These are phyloP conservation scores for Pseudocercospora pini-densiflorae DNA, from an alignment of 2,329 filamentous ascomycete genomes.

Conservation along the genomic window DNA sequence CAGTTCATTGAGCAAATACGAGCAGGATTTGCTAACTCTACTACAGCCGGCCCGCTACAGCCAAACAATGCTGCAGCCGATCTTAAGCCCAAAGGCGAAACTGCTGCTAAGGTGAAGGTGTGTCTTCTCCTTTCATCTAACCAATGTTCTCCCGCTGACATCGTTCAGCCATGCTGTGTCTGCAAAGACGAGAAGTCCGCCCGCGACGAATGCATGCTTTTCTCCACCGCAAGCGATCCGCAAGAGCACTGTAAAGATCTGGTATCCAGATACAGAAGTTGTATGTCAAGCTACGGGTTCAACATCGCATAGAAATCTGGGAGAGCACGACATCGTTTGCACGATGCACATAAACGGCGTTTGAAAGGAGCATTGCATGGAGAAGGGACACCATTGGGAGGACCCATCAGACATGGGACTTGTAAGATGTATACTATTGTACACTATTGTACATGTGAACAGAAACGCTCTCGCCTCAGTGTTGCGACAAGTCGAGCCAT, in stretches of 20 bases:
- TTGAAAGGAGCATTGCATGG: conserved; percentile 9
- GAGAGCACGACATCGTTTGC: background rate
- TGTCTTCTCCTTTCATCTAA: no score
- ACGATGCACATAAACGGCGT: background rate
- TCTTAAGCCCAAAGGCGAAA: conserved; percentile 46
- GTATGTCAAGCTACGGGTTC: conserved; percentile 94
- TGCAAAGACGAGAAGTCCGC: conserved; percentile 93
- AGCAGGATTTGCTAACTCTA: conserved; percentile 11
- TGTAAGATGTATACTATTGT: conserved; percentile 19
- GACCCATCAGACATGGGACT: background rate
- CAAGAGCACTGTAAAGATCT: conserved; percentile 80
- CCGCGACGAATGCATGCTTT: conserved; percentile 99
- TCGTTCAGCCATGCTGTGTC: conserved; percentile 84
- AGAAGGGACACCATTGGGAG: background rate
- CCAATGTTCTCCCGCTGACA: no score
- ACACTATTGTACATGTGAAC: conserved; percentile 21
- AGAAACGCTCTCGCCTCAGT: conserved; percentile 16
- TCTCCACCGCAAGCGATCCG: conserved; percentile 82
- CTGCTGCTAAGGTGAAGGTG: conserved; percentile 51
- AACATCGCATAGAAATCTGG: conserved; percentile 50
- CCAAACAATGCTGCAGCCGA: conserved; percentile 52
- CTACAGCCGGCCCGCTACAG: conserved; percentile 26
- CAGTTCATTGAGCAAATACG: conserved; percentile 11
- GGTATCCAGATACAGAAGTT: conserved; percentile 83
- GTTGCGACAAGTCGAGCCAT: background rate